Evolutionary conservation across 2,329 filamentous ascomycete species (phyloP).

Genomic region (Talaromyces sp.): DNA sequence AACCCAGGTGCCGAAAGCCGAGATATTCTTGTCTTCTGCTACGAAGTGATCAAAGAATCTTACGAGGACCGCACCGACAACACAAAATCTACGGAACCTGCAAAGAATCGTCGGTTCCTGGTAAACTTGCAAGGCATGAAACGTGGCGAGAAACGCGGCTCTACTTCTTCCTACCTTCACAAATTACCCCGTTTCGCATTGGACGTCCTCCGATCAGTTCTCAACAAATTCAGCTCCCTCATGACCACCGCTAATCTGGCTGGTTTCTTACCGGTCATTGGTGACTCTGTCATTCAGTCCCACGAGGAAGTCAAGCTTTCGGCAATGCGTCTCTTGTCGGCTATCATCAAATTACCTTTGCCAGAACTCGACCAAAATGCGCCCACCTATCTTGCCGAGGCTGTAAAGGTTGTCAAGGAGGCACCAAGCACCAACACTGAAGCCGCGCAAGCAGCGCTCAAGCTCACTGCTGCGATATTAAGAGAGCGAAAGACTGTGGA

Average conservation of each 20-base stretch:
- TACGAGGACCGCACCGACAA: slow-evolving; percentile 53
- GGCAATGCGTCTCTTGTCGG: slow-evolving; percentile 75
- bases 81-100: slow-evolving; percentile 12
- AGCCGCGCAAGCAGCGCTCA: slow-evolving; percentile 79
- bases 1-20: slow-evolving; percentile 74
- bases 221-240: slow-evolving; percentile 78
- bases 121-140: slow-evolving; percentile 71
- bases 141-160: slow-evolving; percentile 65
- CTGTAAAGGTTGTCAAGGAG: slow-evolving; percentile 71
- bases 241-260: slow-evolving; percentile 73
- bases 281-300: slow-evolving; percentile 74
- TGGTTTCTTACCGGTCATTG: slow-evolving; percentile 83
- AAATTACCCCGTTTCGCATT: slow-evolving; percentile 86
- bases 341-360: slow-evolving; percentile 80
- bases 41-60: slow-evolving; percentile 84
- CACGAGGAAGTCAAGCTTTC: slow-evolving; percentile 93
- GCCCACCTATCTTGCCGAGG: slow-evolving; percentile 78
- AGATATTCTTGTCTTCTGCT: slow-evolving; percentile 89
- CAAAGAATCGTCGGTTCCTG: slow-evolving; percentile 57
- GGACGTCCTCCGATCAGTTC: slow-evolving; percentile 76
- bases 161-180: slow-evolving; percentile 73
- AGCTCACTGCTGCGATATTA: slow-evolving; percentile 78
- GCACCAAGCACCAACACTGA: slow-evolving; percentile 77
- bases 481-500: slow-evolving; percentile 71
- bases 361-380: slow-evolving; percentile 63